These are phyloP conservation scores for Myrmaecium sp. DNA, from an alignment of 2,329 filamentous ascomycete species.

Conservation along the genomic window DNA sequence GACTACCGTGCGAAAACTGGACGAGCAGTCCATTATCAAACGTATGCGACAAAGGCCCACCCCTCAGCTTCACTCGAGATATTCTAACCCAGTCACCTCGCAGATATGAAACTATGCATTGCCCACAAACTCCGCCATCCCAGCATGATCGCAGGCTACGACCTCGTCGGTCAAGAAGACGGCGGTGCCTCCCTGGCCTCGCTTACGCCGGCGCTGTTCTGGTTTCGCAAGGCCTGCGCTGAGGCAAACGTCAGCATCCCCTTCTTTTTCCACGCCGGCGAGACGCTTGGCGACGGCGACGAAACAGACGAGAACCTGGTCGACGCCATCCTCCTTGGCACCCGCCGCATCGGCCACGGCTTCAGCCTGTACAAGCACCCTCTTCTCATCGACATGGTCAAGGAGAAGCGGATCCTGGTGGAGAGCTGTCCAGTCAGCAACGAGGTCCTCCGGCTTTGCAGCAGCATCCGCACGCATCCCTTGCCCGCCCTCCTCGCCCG, in stretches of 20 bases:
- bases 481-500: constrained; percentile 70
- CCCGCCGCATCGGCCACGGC: constrained; percentile 75
- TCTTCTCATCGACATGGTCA: constrained; percentile 71
- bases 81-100: background rate
- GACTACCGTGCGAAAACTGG: constrained; percentile 52
- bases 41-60: constrained; percentile 21
- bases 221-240: constrained; percentile 77
- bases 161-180: constrained; percentile 81
- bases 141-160: constrained; percentile 68
- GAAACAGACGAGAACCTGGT: constrained; percentile 71
- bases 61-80: background rate
- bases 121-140: constrained; percentile 64
- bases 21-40: constrained; percentile 50
- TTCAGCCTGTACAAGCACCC: constrained; percentile 87
- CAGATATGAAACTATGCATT: constrained; percentile 72
- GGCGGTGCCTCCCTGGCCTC: constrained; percentile 57
- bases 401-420: constrained; percentile 71
- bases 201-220: constrained; percentile 71
- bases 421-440: constrained; percentile 88
- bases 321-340: constrained; percentile 74
- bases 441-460: constrained; percentile 65
- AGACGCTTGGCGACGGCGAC: constrained; percentile 61
- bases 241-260: constrained; percentile 67
- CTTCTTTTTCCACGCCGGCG: constrained; percentile 92
- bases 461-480: constrained; percentile 60